Evolutionary conservation across 129 eudicot genomes (phyloP).

Genomic region (Dittrichia graveolens): DNA sequence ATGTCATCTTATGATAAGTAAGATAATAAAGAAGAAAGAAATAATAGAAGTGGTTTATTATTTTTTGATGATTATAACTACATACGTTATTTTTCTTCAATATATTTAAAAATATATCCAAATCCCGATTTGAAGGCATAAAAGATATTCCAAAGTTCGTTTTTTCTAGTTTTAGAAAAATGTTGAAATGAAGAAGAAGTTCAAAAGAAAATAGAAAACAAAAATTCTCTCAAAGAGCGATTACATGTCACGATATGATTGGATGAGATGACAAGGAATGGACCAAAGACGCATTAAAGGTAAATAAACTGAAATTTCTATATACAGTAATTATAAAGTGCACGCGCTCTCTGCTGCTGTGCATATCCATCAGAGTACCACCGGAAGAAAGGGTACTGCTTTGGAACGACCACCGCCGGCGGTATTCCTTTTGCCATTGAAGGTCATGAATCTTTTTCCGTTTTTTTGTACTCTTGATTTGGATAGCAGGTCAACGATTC

Average conservation of each 20-base stretch:
- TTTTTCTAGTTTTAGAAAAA: not conserved
- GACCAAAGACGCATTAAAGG: slow-evolving; percentile 30
- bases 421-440: slow-evolving; percentile 21
- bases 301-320: slow-evolving; percentile 16
- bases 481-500: slow-evolving; percentile 14
- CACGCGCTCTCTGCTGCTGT: slow-evolving; percentile 15
- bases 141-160: not conserved
- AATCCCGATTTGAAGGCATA: too few species aligned
- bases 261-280: slow-evolving; percentile 32
- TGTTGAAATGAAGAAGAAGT: slow-evolving; percentile 19
- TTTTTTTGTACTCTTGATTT: not conserved
- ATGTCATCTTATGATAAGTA: too few species aligned
- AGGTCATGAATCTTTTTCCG: slow-evolving; percentile 10
- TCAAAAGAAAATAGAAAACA: not conserved
- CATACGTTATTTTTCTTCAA: too few species aligned
- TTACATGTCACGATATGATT: slow-evolving; percentile 25
- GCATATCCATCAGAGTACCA: slow-evolving; percentile 17
- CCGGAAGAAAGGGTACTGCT: slow-evolving; percentile 25
- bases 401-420: slow-evolving; percentile 30
- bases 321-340: slow-evolving; percentile 13
- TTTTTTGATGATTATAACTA: too few species aligned
- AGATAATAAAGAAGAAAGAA: too few species aligned
- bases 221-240: not conserved
- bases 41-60: too few species aligned
- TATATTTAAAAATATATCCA: too few species aligned